These are phyloP conservation scores for Trichoderma endophyticum DNA, from an alignment of 2,329 filamentous ascomycete genomes.

Conservation along the genomic window DNA sequence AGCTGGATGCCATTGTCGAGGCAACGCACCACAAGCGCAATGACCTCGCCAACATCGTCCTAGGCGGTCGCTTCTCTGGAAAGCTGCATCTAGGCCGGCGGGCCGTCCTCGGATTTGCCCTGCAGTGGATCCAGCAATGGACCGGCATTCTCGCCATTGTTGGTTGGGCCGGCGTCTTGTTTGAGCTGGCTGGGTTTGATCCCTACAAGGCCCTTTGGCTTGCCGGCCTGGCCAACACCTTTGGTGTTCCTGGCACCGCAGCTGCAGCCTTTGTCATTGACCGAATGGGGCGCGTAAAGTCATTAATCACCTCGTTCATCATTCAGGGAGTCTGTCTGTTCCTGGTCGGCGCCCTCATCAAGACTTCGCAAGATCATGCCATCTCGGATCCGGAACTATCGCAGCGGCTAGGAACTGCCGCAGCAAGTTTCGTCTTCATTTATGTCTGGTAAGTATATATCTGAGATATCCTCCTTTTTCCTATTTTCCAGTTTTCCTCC, in stretches of 20 bases:
- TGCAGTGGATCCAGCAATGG: conserved; percentile 45
- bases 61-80: conserved; percentile 36
- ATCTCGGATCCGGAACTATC: conserved; percentile 19
- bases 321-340: conserved; percentile 31
- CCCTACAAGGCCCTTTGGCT: conserved; percentile 34
- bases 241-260: conserved; percentile 50
- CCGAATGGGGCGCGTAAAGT: conserved; percentile 41
- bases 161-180: conserved; percentile 31
- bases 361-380: conserved; percentile 24
- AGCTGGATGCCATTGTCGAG: conserved; percentile 41
- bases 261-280: conserved; percentile 51
- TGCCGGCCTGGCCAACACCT: conserved; percentile 49
- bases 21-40: conserved; percentile 38
- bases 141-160: conserved; percentile 43
- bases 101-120: conserved; percentile 38
- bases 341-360: conserved; percentile 33
- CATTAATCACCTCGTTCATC: conserved; percentile 30
- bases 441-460: conserved; percentile 25
- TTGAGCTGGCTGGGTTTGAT: conserved; percentile 27
- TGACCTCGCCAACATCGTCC: conserved; percentile 39
- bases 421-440: conserved; percentile 27
- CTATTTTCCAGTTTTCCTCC: background rate
- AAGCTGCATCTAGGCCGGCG: conserved; percentile 38
- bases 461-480: background rate
- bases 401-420: conserved; percentile 22